Conservation (phyloP, 352 stramenopile species). For the Pythium phragmiticola region DNA sequence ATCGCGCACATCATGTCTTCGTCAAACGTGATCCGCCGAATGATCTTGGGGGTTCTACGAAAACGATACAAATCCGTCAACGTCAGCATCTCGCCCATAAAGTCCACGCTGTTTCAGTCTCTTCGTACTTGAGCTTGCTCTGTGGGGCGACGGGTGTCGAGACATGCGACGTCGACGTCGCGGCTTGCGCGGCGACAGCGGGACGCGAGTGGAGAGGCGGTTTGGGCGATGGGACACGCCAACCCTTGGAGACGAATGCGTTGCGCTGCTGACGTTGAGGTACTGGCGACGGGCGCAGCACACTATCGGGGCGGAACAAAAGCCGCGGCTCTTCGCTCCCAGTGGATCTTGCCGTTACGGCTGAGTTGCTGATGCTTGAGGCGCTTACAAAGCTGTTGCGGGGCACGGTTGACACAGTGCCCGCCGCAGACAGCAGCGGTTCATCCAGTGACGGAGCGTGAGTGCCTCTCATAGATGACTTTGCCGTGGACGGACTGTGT, state of each 20-base stretch:
- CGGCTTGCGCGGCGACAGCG: not conserved
- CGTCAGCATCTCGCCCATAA: not conserved
- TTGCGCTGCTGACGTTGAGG: not conserved
- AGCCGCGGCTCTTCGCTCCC: not conserved
- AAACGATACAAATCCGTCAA: not conserved
- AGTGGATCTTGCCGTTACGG: not conserved
- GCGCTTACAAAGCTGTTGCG: not conserved
- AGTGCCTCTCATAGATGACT: not conserved
- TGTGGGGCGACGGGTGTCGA: slow-evolving; percentile 15
- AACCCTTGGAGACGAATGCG: not conserved
- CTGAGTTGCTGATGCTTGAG: not conserved
- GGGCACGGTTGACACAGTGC: not conserved
- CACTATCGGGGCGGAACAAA: slow-evolving; percentile 5
- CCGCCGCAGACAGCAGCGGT: not conserved
- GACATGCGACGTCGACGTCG: not conserved
- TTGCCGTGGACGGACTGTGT: slow-evolving; percentile 4
- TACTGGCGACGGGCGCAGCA: slow-evolving; percentile 5
- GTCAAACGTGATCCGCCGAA: slow-evolving; percentile 42
- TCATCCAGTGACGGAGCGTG: not conserved
- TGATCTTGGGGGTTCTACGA: slow-evolving; percentile 35
- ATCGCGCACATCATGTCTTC: slow-evolving; percentile 43
- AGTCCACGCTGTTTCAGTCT: not conserved
- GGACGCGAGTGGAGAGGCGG: slow-evolving; percentile 15
- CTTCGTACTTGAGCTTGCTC: slow-evolving; percentile 12
- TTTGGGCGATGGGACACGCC: slow-evolving; percentile 19